Evolutionary conservation across 1,284 basidiomycete species (phyloP).

Genomic region (Irpex sp.): DNA sequence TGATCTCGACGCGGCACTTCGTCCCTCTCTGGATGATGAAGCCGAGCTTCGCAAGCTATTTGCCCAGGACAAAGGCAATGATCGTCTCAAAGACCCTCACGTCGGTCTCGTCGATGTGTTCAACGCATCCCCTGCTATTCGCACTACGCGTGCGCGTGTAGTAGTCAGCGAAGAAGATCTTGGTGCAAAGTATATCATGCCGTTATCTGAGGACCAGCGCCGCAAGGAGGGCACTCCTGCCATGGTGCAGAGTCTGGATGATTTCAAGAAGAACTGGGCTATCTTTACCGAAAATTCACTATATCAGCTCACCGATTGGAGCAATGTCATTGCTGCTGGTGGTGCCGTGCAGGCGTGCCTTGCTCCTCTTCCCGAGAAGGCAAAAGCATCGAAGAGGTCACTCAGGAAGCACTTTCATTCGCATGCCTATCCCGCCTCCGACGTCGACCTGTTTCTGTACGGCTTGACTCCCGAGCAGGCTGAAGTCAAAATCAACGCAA

Average conservation of each 20-base stretch:
- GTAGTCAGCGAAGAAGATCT: constrained; percentile 25
- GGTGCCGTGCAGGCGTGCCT: constrained; percentile 56
- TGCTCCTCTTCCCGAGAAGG: constrained; percentile 41
- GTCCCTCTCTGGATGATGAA: constrained; percentile 52
- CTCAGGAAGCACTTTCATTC: constrained; percentile 54
- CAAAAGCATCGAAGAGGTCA: constrained; percentile 47
- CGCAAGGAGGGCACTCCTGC: constrained; percentile 34
- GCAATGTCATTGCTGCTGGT: constrained; percentile 57
- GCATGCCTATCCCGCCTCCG: constrained; percentile 50
- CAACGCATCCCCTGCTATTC: constrained; percentile 40
- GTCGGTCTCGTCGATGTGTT: constrained; percentile 59
- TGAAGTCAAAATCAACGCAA: constrained; percentile 50
- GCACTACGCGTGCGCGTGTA: constrained; percentile 34
- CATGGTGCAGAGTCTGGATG: constrained; percentile 44
- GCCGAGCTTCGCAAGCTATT: constrained; percentile 49
- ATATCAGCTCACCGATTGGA: constrained; percentile 53
- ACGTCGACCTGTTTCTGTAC: constrained; percentile 62
- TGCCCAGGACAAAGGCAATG: constrained; percentile 45
- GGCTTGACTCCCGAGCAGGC: constrained; percentile 54
- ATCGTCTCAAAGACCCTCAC: constrained; percentile 39
- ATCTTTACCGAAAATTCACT: constrained; percentile 56
- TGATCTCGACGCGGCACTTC: constrained; percentile 38
- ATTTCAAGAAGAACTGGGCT: constrained; percentile 57
- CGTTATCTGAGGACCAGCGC: constrained; percentile 24
- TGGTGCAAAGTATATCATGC: constrained; percentile 26